Evolutionary conservation across 257 asterid species (phyloP).

Genomic region (Agastache rugosa): DNA sequence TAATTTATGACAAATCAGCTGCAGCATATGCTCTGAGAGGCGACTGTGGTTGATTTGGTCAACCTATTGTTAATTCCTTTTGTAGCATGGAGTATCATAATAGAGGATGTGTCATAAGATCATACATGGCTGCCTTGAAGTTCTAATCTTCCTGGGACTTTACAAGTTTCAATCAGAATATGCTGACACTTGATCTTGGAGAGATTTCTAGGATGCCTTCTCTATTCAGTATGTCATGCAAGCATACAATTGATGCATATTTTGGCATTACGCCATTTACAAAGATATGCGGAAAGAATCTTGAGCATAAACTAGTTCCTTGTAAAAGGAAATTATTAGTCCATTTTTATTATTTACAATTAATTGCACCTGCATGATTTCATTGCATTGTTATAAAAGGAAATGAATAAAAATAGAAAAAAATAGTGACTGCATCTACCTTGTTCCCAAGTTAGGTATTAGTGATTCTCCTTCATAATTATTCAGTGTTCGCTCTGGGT

Average conservation of each 20-base stretch:
- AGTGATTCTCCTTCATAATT: neutral
- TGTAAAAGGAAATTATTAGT: slow-evolving; percentile 15
- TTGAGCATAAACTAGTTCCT: slow-evolving; percentile 21
- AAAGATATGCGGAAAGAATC: slow-evolving; percentile 12
- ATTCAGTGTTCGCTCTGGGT: neutral
- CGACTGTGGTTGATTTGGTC: slow-evolving; percentile 3
- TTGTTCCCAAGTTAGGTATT: slow-evolving; percentile 21
- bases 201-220: slow-evolving; percentile 10
- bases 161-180: slow-evolving; percentile 7
- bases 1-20: neutral
- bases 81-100: slow-evolving; percentile 19
- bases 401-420: neutral
- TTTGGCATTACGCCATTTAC: slow-evolving; percentile 10
- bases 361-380: slow-evolving; percentile 3
- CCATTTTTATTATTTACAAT: slow-evolving; percentile 13
- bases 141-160: slow-evolving; percentile 24
- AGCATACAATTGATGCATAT: neutral
- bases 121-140: slow-evolving; percentile 23
- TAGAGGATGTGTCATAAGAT: slow-evolving; percentile 22
- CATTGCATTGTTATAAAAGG: neutral
- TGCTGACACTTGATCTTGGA: slow-evolving; percentile 29
- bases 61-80: slow-evolving; percentile 17
- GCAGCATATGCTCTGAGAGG: slow-evolving; percentile 13
- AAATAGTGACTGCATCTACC: slow-evolving; percentile 14
- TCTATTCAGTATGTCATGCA: slow-evolving; percentile 7